Evolutionary conservation across 352 stramenopile genomes (phyloP).

Genomic region (Achlya hypogyna): DNA sequence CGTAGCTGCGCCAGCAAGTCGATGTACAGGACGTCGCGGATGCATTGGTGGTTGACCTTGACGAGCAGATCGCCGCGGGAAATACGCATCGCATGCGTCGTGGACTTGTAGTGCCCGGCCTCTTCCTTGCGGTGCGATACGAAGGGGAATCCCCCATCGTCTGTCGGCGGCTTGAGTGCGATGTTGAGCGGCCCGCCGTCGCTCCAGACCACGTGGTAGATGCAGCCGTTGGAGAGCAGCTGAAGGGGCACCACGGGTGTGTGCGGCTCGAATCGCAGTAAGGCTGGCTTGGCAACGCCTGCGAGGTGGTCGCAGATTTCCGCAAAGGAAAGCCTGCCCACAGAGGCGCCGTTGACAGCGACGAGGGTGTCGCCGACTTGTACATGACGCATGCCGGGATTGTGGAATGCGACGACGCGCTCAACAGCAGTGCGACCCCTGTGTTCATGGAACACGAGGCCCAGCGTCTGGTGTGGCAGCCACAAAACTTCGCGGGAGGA

Average conservation of each 20-base stretch:
- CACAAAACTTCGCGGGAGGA: neutral
- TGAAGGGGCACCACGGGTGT: neutral
- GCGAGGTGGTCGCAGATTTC: neutral
- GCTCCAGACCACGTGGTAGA: slow-evolving; percentile 47
- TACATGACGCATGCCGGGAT: slow-evolving; percentile 13
- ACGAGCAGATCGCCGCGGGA: slow-evolving; percentile 1
- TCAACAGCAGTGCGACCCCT: neutral
- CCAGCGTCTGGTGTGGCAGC: neutral
- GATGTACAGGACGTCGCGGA: neutral
- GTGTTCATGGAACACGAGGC: neutral
- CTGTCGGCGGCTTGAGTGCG: neutral
- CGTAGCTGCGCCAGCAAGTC: neutral
- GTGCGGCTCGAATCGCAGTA: neutral
- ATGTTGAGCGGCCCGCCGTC: neutral
- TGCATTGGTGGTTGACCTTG: slow-evolving; percentile 14
- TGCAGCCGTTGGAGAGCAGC: slow-evolving; percentile 21
- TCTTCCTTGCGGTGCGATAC: neutral
- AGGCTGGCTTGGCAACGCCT: neutral
- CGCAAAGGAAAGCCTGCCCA: neutral
- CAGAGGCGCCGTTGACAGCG: neutral
- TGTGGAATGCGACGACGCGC: neutral
- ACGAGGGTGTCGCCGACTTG: neutral
- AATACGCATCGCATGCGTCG: neutral
- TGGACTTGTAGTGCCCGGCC: neutral
- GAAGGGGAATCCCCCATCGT: neutral